These are phyloP conservation scores for Allium fistulosum DNA, from an alignment of 106 monocot genomes.

Conservation along the genomic window DNA sequence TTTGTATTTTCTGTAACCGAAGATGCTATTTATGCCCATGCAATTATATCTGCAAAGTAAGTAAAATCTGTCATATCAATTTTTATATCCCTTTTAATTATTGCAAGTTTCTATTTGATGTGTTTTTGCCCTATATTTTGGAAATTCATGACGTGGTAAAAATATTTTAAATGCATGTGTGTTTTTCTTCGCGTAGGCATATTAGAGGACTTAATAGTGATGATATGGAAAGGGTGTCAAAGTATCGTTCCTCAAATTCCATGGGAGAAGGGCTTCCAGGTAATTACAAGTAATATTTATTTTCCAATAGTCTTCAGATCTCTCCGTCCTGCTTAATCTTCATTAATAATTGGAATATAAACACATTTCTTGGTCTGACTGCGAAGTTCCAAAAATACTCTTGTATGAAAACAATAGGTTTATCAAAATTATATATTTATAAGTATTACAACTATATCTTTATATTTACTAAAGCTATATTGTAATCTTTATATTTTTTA, in stretches of 20 bases:
- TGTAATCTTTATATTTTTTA: no score
- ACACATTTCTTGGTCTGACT: no score
- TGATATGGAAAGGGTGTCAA: constrained; percentile 71
- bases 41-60: constrained; percentile 77
- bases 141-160: not conserved
- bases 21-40: constrained; percentile 85
- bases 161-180: not conserved
- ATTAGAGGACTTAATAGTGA: constrained; percentile 52
- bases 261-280: constrained; percentile 69
- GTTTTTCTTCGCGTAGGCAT: constrained; percentile 40
- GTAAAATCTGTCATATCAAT: constrained; percentile 13
- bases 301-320: no score
- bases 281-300: constrained; percentile 10
- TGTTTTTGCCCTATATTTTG: not conserved
- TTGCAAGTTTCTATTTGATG: not conserved
- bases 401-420: no score
- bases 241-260: constrained; percentile 27
- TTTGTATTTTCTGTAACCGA: constrained; percentile 85
- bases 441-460: no score
- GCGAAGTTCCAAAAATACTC: no score
- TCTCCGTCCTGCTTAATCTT: not conserved
- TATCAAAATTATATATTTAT: no score
- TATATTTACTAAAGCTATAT: no score
- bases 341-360: no score
- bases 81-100: constrained; percentile 3